Conservation (phyloP, 139 green algal genomes). For the Micromonas commoda region DNA sequence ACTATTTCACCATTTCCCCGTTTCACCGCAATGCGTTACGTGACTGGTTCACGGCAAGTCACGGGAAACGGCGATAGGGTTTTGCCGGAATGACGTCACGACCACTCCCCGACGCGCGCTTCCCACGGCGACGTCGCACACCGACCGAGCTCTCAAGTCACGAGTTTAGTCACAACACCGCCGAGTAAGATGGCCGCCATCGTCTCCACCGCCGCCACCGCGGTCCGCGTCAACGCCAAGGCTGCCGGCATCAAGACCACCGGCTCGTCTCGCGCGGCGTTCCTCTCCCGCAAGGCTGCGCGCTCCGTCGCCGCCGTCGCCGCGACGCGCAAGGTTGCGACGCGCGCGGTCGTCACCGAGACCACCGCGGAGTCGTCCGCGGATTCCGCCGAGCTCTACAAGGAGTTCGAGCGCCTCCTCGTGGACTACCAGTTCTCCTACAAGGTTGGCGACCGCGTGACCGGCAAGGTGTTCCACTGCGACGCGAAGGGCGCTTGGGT, state of each 20-base stretch:
- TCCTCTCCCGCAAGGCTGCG: background rate
- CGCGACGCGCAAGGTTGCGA: background rate
- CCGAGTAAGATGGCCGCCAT: no score
- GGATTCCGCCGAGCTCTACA: constrained; percentile 22
- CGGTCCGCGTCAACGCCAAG: background rate
- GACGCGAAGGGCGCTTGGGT: constrained; percentile 82
- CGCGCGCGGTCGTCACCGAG: background rate
- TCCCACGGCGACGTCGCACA: no score
- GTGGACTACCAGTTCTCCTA: constrained; percentile 45
- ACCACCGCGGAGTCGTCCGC: background rate
- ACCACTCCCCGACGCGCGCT: no score
- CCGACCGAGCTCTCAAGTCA: no score
- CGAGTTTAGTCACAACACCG: no score
- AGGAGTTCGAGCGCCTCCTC: constrained; percentile 44
- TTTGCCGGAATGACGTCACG: no score
- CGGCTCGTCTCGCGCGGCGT: background rate
- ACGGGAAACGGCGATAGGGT: no score
- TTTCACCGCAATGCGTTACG: no score
- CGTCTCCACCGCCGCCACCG: no score
- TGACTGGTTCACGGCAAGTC: no score
- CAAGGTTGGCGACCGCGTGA: constrained; percentile 58
- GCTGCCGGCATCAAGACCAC: background rate
- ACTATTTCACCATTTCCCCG: no score
- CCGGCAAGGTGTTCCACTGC: constrained; percentile 64
- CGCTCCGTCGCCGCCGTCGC: background rate